A percentile compares a stretch with the other conserved stretches of the same genome.
These are phyloP conservation scores for Aspergillus sp. DNA, from an alignment of 2,329 filamentous ascomycete species.

Conservation along the genomic window DNA sequence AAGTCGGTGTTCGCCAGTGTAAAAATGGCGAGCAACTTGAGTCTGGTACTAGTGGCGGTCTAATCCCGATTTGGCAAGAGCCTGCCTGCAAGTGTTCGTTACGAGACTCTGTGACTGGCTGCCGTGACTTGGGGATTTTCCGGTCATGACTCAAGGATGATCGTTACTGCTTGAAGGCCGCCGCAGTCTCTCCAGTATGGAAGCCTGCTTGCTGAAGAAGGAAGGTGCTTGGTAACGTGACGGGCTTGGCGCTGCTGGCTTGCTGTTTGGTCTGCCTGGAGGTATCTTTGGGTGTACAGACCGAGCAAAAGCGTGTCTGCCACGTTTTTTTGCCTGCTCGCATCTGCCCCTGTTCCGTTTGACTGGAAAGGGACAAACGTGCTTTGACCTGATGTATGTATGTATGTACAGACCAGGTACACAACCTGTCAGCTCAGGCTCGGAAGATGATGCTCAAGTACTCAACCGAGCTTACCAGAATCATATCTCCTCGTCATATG, in stretches of 20 bases:
- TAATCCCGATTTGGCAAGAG: conserved; percentile 11
- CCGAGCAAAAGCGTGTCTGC: conserved; percentile 1
- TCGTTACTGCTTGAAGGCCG: conserved; percentile 14
- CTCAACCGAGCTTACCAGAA: neutral
- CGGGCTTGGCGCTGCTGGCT: neutral
- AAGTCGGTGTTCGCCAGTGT: conserved; percentile 3
- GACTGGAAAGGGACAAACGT: neutral
- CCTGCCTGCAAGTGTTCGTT: conserved; percentile 14
- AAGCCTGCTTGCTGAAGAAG: conserved; percentile 5
- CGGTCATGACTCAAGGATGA: conserved; percentile 20
- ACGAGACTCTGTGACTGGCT: conserved; percentile 13
- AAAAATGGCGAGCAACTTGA: conserved; percentile 3
- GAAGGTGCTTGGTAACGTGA: conserved; percentile 12
- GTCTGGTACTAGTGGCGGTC: conserved; percentile 8
- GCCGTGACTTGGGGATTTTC: conserved; percentile 11
- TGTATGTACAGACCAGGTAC: neutral
- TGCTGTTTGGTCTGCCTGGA: neutral
- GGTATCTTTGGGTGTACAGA: neutral
- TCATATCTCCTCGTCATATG: conserved; percentile 11
- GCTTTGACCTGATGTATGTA: neutral
- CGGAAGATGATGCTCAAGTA: too few relatives aligned
- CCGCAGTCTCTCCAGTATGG: conserved; percentile 3
- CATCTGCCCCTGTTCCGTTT: neutral
- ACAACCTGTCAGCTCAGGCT: neutral
- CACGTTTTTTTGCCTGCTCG: conserved; percentile 9